phyloP scores from a whole-genome alignment of 441 rosid genomes.

The Theobroma grandiflorum region DNA sequence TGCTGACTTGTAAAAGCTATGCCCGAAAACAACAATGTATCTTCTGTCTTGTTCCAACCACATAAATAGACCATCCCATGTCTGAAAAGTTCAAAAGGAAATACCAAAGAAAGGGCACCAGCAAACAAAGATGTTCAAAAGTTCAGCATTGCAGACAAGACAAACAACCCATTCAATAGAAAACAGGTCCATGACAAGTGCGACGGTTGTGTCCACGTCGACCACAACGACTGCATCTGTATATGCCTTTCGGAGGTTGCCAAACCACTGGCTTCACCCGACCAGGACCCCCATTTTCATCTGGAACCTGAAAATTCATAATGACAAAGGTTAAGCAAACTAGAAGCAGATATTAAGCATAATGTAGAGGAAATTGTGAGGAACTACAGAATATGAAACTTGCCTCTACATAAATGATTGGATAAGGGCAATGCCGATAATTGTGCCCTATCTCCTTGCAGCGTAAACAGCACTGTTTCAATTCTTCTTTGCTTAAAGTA shows the following conservation, averaged over 20 bases:
- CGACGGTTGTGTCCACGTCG: conserved; percentile 24
- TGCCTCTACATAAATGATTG: neutral
- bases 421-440: conserved; percentile 23
- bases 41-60: conserved; percentile 6
- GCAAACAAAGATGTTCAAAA: conserved; percentile 19
- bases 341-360: conserved; percentile 9
- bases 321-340: conserved; percentile 18
- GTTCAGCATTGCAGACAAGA: conserved; percentile 23
- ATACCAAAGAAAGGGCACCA: neutral
- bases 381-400: conserved; percentile 9
- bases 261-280: neutral
- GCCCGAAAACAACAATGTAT: neutral
- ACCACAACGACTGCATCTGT: conserved; percentile 27
- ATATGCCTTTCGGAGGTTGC: neutral
- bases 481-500: conserved; percentile 19
- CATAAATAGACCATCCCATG: neutral
- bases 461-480: conserved; percentile 9
- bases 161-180: conserved; percentile 17
- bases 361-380: conserved; percentile 3
- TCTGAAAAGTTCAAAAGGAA: conserved; percentile 19
- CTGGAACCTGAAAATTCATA: conserved; percentile 6
- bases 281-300: neutral
- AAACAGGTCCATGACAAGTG: conserved; percentile 25
- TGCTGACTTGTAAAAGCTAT: neutral
- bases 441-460: conserved; percentile 24